Evolutionary conservation across 352 stramenopile genomes (phyloP).

Genomic region (Globisporangium paddicum): DNA sequence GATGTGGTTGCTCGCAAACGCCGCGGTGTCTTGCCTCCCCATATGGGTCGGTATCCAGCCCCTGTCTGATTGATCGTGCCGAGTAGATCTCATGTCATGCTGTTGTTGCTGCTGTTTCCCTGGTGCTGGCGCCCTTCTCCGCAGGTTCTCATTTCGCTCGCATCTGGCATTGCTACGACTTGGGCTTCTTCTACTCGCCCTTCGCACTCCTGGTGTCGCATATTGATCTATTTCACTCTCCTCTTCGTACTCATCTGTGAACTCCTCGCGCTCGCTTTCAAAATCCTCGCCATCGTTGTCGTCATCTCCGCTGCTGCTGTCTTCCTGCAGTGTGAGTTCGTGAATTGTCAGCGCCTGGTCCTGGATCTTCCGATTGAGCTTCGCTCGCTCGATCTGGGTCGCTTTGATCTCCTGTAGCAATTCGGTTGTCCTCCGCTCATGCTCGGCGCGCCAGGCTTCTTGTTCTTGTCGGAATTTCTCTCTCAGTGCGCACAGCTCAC

Average conservation of each 20-base stretch:
- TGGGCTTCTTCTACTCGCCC: background rate
- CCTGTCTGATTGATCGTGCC: background rate
- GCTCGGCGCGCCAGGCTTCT: conserved; percentile 22
- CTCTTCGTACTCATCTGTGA: background rate
- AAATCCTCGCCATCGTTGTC: background rate
- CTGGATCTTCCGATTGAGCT: conserved; percentile 39
- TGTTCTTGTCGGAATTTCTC: conserved; percentile 19
- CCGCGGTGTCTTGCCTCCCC: background rate
- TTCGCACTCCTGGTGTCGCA: background rate
- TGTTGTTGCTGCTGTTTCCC: background rate
- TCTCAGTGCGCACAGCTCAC: conserved; percentile 22
- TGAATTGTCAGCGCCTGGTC: conserved; percentile 74
- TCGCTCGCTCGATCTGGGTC: conserved; percentile 36
- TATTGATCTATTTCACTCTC: conserved; percentile 1
- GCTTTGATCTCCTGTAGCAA: conserved; percentile 35
- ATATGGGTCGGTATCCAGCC: background rate
- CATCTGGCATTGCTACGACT: background rate
- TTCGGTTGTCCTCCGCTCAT: conserved; percentile 28
- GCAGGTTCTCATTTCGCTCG: background rate
- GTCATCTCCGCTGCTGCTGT: conserved; percentile 11
- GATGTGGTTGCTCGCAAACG: background rate
- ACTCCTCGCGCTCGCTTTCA: conserved; percentile 20
- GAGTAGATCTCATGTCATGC: background rate
- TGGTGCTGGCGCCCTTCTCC: background rate
- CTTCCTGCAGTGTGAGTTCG: conserved; percentile 72